These are phyloP conservation scores for Coleophoma crateriformis DNA, from an alignment of 2,329 filamentous ascomycete species.

Conservation along the genomic window DNA sequence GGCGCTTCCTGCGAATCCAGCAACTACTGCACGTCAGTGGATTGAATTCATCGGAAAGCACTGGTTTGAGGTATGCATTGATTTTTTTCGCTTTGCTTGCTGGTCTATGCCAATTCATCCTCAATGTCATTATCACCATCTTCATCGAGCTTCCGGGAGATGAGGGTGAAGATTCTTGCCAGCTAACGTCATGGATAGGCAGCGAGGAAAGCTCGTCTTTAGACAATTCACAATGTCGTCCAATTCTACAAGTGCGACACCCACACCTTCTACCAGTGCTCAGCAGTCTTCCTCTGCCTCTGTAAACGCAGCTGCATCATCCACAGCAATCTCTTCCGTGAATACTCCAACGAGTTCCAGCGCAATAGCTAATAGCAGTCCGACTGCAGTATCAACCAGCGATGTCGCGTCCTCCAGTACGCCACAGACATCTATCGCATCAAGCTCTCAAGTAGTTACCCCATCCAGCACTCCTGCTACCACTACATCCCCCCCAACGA, in stretches of 20 bases:
- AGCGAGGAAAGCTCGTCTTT: conserved; percentile 13
- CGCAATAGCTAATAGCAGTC: conserved; percentile 22
- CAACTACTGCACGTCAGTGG: background rate
- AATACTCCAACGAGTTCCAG: conserved; percentile 14
- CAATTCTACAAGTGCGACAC: conserved; percentile 22
- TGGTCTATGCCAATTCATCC: background rate
- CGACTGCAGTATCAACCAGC: conserved; percentile 18
- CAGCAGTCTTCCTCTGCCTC: conserved; percentile 2
- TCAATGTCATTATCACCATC: background rate
- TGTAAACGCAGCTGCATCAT: background rate
- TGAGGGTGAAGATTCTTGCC: conserved; percentile 6
- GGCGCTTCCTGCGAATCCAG: background rate
- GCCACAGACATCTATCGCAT: conserved; percentile 11
- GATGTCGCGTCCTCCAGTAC: conserved; percentile 14
- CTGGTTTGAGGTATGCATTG: conserved; percentile 13
- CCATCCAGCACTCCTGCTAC: conserved; percentile 2
- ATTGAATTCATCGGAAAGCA: conserved; percentile 1
- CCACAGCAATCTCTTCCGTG: conserved; percentile 4
- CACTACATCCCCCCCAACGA: conserved; percentile 7
- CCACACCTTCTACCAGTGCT: conserved; percentile 5
- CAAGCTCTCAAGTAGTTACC: conserved; percentile 17
- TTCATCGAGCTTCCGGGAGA: background rate
- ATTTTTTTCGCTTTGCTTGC: background rate
- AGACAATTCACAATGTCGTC: conserved; percentile 20
- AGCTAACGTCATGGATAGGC: conserved; percentile 17